These are phyloP conservation scores for Hirsutella rhossiliensis DNA, from an alignment of 2,329 filamentous ascomycete genomes.

Conservation along the genomic window DNA sequence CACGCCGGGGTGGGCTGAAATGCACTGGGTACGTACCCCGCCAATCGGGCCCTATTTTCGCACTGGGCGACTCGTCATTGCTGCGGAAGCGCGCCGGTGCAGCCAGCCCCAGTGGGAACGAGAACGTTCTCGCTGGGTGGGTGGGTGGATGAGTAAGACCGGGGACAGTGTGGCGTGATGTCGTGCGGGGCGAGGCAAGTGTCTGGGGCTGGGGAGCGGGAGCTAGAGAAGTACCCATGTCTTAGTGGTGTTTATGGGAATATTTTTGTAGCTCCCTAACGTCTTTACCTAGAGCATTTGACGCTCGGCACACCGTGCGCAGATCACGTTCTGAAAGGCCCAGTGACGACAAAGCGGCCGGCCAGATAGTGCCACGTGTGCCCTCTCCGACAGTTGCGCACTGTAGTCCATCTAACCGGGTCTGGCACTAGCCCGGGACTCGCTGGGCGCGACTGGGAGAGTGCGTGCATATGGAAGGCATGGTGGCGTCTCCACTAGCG, in stretches of 20 bases:
- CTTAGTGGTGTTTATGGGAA: too few species aligned
- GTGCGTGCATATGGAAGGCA: background rate
- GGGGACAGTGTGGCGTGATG: background rate
- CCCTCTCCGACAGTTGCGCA: background rate
- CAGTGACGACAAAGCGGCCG: background rate
- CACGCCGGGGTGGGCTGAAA: background rate
- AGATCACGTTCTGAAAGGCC: background rate
- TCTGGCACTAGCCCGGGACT: background rate
- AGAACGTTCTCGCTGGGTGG: background rate
- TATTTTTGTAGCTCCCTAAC: too few species aligned
- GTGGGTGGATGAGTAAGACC: background rate
- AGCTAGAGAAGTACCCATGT: too few species aligned
- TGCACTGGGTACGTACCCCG: background rate
- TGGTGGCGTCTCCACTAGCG: background rate
- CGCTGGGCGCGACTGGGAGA: background rate
- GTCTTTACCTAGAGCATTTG: background rate
- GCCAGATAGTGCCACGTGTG: background rate
- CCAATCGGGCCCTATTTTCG: background rate
- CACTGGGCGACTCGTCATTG: constrained; percentile 2
- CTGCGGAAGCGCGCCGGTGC: background rate
- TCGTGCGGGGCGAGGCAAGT: too few species aligned
- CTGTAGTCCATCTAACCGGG: background rate
- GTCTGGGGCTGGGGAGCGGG: too few species aligned
- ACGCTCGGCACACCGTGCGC: background rate
- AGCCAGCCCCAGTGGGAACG: background rate